Evolutionary conservation across 352 stramenopile species (phyloP).

Genomic region (Aphanomyces invadans): DNA sequence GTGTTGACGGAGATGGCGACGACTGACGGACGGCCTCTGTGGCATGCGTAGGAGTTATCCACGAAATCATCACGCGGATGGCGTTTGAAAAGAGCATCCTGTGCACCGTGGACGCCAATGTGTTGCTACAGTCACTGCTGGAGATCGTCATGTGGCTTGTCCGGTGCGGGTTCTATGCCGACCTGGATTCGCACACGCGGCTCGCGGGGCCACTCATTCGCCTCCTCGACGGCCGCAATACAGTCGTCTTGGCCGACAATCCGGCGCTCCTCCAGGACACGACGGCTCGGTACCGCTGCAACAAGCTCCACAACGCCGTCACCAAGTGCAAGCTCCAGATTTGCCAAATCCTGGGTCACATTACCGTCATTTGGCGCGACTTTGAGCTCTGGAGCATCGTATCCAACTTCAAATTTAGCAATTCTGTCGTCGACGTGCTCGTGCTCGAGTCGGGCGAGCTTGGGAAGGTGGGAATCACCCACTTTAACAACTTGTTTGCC

Average conservation of each 20-base stretch:
- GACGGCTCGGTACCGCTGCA: constrained; percentile 13
- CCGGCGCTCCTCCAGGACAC: neutral
- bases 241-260: constrained; percentile 1
- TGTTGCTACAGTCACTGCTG: constrained; percentile 15
- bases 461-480: neutral
- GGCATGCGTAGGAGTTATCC: constrained; percentile 13
- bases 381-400: constrained; percentile 14
- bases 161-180: constrained; percentile 20
- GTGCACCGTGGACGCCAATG: constrained; percentile 19
- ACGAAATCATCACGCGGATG: constrained; percentile 20
- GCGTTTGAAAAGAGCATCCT: constrained; percentile 11
- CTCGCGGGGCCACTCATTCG: neutral
- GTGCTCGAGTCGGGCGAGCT: neutral
- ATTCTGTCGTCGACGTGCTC: neutral
- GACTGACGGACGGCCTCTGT: neutral
- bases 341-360: constrained; percentile 13
- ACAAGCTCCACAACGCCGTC: constrained; percentile 14
- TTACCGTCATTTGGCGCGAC: constrained; percentile 20
- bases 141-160: constrained; percentile 20
- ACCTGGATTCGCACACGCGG: constrained; percentile 12
- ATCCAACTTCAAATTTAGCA: constrained; percentile 18
- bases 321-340: constrained; percentile 24
- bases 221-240: constrained; percentile 21
- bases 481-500: constrained; percentile 9
- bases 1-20: neutral